Evolutionary conservation across 768 basidiomycete genomes (phyloP).

Genomic region (Cubamyces lactineus): DNA sequence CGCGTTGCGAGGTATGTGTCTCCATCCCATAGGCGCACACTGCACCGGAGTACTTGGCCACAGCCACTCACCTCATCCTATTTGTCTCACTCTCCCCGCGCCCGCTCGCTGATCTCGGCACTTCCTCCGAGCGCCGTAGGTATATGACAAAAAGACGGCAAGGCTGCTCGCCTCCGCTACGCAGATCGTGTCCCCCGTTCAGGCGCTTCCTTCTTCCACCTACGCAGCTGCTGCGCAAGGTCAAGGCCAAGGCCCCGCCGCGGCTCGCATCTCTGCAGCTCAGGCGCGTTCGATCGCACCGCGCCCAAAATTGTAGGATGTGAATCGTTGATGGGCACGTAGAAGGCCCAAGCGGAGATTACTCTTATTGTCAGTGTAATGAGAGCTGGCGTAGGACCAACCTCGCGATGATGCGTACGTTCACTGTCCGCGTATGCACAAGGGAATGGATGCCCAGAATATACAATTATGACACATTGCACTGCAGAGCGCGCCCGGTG

Average conservation of each 20-base stretch:
- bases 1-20: conserved; percentile 29
- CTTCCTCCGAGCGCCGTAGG: conserved; percentile 10
- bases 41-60: neutral
- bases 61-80: neutral
- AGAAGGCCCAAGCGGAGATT: no score
- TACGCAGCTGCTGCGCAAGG: no score
- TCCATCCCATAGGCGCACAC: neutral
- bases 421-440: no score
- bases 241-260: neutral
- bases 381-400: no score
- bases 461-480: conserved; percentile 12
- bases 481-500: neutral
- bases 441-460: neutral
- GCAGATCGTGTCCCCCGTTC: conserved; percentile 27
- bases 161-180: conserved; percentile 28
- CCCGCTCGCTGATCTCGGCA: neutral
- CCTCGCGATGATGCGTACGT: no score
- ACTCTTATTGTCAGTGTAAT: no score
- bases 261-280: no score
- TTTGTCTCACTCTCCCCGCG: neutral
- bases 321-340: no score
- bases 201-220: neutral
- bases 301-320: conserved; percentile 3
- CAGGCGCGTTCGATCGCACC: neutral
- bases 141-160: conserved; percentile 29